Evolutionary conservation across 805 yeast species (phyloP), one percentile per base, ranked within the genome.

Genomic region (Cyberlindnera misumaiensis): DNA sequence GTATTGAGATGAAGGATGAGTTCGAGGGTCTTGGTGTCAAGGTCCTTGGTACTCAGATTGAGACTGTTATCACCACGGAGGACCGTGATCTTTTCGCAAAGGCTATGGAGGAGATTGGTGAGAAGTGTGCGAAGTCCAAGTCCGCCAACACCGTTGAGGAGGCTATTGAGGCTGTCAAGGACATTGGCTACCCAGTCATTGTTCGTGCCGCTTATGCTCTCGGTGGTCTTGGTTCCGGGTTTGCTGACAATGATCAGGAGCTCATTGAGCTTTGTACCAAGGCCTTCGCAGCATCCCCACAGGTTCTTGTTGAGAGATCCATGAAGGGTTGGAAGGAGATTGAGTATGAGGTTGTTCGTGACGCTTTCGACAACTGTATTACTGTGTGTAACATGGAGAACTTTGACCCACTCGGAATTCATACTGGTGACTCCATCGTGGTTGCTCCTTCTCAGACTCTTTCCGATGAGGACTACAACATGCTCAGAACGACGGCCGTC

Each of bases 271-370:
- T 90, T 50, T 88, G 96, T 70, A 77, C 78, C 58, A 80, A 83
- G 60, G 96, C 97, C 0, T 88, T 90, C 62, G 96, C 97, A 36
- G 77, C 94, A 22, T 83, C 96, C 41, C 97, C 98, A 11, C 98
- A 90, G 69, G 95, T 90, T 40, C 73, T 90, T 48, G 93, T 90
- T 46, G 98, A 90, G 71, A 79, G 80, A 60, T 87, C 96, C 34
- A 85, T 90, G 95, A 93, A 93, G 70, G 98, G 98, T 48, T 90
- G 98, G 98, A 90, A 90, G 64, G 98, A 90, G 69, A 84, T 90
- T 54, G 98, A 90, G 68, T 90, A 90, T 64, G 98, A 90, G 67
- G 98, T 90, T 63, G 98, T 90, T 39, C 87, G 98, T 65, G 98
- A 90, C 67, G 89, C 94, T 36, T 83, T 79, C 54, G 97, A 87